A percentile compares a stretch with the other conserved stretches of the same genome.
Evolutionary conservation across 1,139 yeast species (phyloP).

Genomic region (Hyphopichia wangnamkhiaoensis): DNA sequence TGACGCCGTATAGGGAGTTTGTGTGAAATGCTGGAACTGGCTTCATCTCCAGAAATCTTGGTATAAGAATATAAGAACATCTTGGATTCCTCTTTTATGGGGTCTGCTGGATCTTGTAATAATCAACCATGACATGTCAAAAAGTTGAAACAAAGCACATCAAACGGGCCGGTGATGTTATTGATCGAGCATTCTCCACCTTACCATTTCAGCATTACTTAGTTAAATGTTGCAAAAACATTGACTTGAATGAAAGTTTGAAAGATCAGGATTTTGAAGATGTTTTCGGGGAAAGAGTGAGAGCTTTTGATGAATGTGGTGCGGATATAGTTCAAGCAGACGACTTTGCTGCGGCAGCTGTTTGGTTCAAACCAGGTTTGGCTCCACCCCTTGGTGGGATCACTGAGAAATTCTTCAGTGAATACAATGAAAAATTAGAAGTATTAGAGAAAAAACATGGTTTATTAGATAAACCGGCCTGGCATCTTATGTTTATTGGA

Average conservation of each 20-base stretch:
- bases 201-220: background rate
- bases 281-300: conserved; percentile 5
- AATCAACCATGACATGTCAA: background rate
- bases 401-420: background rate
- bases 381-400: conserved; percentile 2
- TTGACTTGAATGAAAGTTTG: background rate
- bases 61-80: too few species aligned
- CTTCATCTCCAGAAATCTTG: too few species aligned
- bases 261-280: background rate
- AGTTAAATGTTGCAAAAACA: background rate
- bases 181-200: conserved; percentile 1
- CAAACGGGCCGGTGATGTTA: background rate
- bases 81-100: too few species aligned
- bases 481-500: conserved; percentile 11
- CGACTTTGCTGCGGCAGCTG: conserved; percentile 11
- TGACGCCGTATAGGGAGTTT: too few species aligned
- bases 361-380: conserved; percentile 12
- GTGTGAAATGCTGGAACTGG: too few species aligned
- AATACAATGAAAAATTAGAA: conserved; percentile 4
- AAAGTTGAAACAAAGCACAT: background rate
- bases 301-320: conserved; percentile 5
- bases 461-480: conserved; percentile 4
- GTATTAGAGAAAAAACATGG: conserved; percentile 6
- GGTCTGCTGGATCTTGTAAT: too few species aligned
- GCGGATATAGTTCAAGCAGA: conserved; percentile 8